Conservation (phyloP, 257 asterid species). For the Echium plantagineum region DNA sequence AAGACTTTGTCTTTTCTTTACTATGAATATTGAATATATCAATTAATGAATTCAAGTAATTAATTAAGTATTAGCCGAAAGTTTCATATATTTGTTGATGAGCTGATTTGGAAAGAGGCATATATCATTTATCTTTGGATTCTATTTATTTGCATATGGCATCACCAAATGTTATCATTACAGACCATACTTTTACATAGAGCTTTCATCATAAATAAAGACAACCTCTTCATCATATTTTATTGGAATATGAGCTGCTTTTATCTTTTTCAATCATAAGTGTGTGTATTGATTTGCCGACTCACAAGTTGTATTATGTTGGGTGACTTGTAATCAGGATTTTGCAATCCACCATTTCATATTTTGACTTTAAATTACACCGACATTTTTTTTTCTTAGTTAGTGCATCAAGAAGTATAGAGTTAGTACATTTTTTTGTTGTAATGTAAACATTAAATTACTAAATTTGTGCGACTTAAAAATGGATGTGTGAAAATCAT, state of each 20-base stretch:
- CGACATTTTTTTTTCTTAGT: too few relatives aligned
- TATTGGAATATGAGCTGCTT: not conserved
- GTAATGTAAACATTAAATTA: too few relatives aligned
- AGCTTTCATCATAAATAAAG: not conserved
- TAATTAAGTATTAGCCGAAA: not conserved
- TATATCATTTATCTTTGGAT: not conserved
- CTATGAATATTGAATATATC: too few relatives aligned
- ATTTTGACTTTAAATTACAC: too few relatives aligned
- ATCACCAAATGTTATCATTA: not conserved
- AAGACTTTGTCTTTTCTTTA: not conserved
- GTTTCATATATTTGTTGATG: not conserved
- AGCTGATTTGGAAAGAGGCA: not conserved
- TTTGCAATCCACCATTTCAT: too few relatives aligned
- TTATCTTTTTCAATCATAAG: not conserved
- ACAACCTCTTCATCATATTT: not conserved
- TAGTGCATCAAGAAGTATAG: too few relatives aligned
- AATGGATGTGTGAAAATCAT: too few relatives aligned
- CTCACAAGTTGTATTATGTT: not conserved
- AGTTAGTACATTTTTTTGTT: too few relatives aligned
- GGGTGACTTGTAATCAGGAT: too few relatives aligned
- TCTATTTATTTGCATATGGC: not conserved
- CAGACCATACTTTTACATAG: not conserved
- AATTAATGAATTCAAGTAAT: not conserved
- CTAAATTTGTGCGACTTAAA: too few relatives aligned
- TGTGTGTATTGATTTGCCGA: not conserved